These are phyloP conservation scores for Zygosaccharomyces bisporus DNA, from an alignment of 805 yeast genomes.

Conservation along the genomic window DNA sequence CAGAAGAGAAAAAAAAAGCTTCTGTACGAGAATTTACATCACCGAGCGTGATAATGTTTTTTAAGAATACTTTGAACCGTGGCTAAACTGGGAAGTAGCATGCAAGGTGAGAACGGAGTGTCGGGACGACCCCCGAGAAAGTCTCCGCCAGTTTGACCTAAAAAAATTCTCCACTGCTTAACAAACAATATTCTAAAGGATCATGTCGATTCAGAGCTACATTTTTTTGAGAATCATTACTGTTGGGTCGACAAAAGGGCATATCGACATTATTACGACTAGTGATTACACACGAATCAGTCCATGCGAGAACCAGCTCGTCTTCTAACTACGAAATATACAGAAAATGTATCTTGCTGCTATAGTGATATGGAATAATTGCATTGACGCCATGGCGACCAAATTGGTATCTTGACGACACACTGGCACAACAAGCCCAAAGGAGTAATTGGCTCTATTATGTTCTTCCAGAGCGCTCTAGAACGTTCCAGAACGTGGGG, in stretches of 20 bases:
- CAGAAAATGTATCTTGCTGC: no score
- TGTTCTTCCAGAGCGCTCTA: background rate
- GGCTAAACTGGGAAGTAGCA: no score
- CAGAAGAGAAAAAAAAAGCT: background rate
- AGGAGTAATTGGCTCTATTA: background rate
- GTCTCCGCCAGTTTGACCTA: no score
- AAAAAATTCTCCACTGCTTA: background rate
- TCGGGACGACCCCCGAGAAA: no score
- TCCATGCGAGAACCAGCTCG: no score
- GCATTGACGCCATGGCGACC: background rate
- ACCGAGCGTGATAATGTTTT: no score
- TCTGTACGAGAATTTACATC: no score
- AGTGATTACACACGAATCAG: no score
- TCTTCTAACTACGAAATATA: no score
- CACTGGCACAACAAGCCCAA: background rate
- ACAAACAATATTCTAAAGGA: background rate
- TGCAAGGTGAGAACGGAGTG: no score
- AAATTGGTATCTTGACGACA: background rate
- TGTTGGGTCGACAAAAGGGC: background rate
- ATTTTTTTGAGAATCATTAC: background rate
- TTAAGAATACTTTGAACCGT: no score
- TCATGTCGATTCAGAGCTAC: background rate
- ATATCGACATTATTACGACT: background rate
- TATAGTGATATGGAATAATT: background rate
- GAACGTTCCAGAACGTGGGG: background rate